Conservation (phyloP, 257 asterid species). For the Echium plantagineum region DNA sequence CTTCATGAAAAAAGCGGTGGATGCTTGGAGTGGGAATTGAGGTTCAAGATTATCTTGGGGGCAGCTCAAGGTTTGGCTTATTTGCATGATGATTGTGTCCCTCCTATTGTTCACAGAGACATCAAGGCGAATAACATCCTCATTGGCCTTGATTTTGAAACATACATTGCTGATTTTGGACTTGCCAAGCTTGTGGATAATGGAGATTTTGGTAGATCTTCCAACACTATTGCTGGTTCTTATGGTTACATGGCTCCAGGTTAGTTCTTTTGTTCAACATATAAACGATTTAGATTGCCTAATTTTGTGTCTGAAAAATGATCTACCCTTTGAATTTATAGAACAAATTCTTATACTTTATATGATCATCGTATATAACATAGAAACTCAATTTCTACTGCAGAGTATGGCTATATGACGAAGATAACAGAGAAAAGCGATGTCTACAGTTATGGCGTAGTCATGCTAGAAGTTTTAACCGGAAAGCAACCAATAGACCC, state of each 20-base stretch:
- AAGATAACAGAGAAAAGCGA: conserved; percentile 83
- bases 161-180: conserved; percentile 86
- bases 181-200: conserved; percentile 64
- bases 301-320: too few species aligned
- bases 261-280: conserved; percentile 15
- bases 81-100: conserved; percentile 76
- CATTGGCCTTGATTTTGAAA: conserved; percentile 70
- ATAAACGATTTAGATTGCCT: too few species aligned
- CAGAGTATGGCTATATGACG: conserved; percentile 75
- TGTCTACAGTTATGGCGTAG: conserved; percentile 75
- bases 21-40: conserved; percentile 71
- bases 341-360: too few species aligned
- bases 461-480: conserved; percentile 63
- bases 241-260: conserved; percentile 90
- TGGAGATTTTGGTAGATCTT: conserved; percentile 54
- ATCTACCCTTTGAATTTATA: too few species aligned
- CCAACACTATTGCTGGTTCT: conserved; percentile 76
- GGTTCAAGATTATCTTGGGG: conserved; percentile 58
- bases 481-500: conserved; percentile 83
- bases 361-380: too few species aligned
- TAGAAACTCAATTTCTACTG: background rate
- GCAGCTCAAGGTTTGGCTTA: conserved; percentile 81
- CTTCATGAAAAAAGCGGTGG: conserved; percentile 56
- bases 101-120: conserved; percentile 76
- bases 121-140: conserved; percentile 83